Evolutionary conservation across 305 asterid genomes (phyloP).

Genomic region (Coffea humblotiana): DNA sequence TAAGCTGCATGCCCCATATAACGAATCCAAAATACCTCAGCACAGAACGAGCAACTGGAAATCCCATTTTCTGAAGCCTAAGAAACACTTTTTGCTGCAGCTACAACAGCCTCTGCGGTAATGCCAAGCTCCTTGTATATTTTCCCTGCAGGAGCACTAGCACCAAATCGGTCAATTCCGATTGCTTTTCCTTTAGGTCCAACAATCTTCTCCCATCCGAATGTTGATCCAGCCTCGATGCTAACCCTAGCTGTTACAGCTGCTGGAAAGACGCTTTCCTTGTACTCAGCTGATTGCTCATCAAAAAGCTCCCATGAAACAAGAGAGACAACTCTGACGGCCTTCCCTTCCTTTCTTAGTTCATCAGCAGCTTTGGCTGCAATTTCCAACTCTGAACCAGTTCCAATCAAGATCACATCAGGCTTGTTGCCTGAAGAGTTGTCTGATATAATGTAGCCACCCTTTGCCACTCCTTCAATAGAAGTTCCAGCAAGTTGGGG

Average conservation of each 20-base stretch:
- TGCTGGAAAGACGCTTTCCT: conserved; percentile 78
- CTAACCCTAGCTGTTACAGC: conserved; percentile 88
- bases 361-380: conserved; percentile 91
- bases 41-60: conserved; percentile 25
- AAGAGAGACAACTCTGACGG: conserved; percentile 78
- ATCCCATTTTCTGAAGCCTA: conserved; percentile 33
- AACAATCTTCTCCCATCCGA: conserved; percentile 76
- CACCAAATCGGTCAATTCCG: conserved; percentile 89
- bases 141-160: conserved; percentile 94
- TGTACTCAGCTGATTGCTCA: conserved; percentile 72
- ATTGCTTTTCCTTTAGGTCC: conserved; percentile 77
- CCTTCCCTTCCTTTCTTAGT: conserved; percentile 82
- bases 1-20: conserved; percentile 17
- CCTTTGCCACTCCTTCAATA: conserved; percentile 83
- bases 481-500: conserved; percentile 91
- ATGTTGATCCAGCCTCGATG: conserved; percentile 83
- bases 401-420: conserved; percentile 82
- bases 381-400: conserved; percentile 95
- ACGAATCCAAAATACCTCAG: conserved; percentile 13
- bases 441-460: conserved; percentile 84
- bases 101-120: conserved; percentile 80
- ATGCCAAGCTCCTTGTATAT: conserved; percentile 88
- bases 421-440: conserved; percentile 87
- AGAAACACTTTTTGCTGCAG: conserved; percentile 68
- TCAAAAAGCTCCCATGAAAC: conserved; percentile 91